These are phyloP conservation scores for Quercus phellos DNA, from an alignment of 331 rosid genomes.

Conservation along the genomic window DNA sequence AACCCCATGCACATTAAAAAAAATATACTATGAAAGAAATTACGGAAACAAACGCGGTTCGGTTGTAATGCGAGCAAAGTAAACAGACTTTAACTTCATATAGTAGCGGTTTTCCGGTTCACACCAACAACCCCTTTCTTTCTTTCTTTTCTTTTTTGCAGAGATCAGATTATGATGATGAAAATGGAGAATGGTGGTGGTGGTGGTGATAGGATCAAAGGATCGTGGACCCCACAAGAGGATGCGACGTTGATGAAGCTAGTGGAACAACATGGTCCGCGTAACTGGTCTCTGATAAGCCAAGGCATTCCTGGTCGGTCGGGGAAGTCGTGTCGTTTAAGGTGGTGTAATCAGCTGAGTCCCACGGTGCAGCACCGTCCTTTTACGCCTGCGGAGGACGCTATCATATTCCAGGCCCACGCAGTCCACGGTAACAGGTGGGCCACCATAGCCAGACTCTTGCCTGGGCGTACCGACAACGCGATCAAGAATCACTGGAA, in stretches of 20 bases:
- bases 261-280: conserved; percentile 61
- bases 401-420: conserved; percentile 50
- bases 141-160: no score
- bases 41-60: conserved; percentile 45
- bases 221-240: conserved; percentile 86
- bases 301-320: conserved; percentile 71
- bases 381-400: conserved; percentile 57
- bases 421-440: conserved; percentile 72
- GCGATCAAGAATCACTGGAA: conserved; percentile 95
- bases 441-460: conserved; percentile 78
- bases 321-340: conserved; percentile 76
- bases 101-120: conserved; percentile 57
- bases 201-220: conserved; percentile 46
- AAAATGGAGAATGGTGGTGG: neutral
- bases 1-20: neutral
- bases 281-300: conserved; percentile 84
- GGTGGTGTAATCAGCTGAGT: conserved; percentile 94
- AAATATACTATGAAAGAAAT: neutral
- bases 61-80: conserved; percentile 19
- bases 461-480: conserved; percentile 86
- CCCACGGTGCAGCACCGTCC: conserved; percentile 84
- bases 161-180: neutral
- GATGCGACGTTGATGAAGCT: conserved; percentile 55
- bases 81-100: neutral
- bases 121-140: conserved; percentile 38